Evolutionary conservation across 495 filamentous ascomycete genomes (phyloP).

Genomic region (Aspergillus ostianus): DNA sequence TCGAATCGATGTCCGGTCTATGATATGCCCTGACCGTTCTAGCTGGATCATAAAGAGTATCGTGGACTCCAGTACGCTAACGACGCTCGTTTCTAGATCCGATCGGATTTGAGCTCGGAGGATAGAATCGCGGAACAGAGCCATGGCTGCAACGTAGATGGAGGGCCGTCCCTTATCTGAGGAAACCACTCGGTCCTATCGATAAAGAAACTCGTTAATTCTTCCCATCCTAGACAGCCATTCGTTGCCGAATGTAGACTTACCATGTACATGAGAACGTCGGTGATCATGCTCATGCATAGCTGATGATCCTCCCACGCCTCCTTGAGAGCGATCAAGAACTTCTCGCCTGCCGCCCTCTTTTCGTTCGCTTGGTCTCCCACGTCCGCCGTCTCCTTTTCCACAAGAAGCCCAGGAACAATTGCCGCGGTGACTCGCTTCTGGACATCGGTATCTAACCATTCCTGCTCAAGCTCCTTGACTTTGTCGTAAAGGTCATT

Average conservation of each 20-base stretch:
- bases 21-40: constrained; percentile 86
- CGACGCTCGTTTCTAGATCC: constrained; percentile 50
- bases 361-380: constrained; percentile 68
- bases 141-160: constrained; percentile 81
- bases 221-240: constrained; percentile 1
- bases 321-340: constrained; percentile 70
- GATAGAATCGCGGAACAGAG: constrained; percentile 81
- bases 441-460: constrained; percentile 70
- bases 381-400: constrained; percentile 38
- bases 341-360: constrained; percentile 75
- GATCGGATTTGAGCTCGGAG: constrained; percentile 54
- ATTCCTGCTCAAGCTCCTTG: constrained; percentile 72
- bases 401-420: constrained; percentile 54
- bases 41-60: constrained; percentile 88
- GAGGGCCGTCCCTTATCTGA: constrained; percentile 68
- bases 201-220: constrained; percentile 10
- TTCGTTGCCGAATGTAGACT: constrained; percentile 16
- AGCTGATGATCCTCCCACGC: constrained; percentile 87
- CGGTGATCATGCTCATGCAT: constrained; percentile 95
- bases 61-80: constrained; percentile 72
- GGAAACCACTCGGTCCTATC: constrained; percentile 72
- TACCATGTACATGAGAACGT: constrained; percentile 97
- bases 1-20: constrained; percentile 78
- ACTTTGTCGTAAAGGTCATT: constrained; percentile 78
- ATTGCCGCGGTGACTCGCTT: constrained; percentile 61